Conservation (phyloP, 306 rosid genomes). For the Malus orientalis region DNA sequence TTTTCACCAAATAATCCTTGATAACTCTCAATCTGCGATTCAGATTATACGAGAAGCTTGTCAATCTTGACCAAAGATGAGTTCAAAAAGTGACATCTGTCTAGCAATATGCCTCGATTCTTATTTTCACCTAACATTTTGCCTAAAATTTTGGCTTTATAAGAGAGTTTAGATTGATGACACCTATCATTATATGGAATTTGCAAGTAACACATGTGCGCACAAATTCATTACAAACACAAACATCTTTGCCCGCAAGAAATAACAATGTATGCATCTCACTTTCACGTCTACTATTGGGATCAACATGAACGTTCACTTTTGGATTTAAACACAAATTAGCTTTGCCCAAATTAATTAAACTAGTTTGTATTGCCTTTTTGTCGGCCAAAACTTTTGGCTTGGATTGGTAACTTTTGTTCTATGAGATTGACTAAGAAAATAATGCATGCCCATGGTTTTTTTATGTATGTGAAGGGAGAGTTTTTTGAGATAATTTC, state of each 20-base stretch:
- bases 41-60: background rate
- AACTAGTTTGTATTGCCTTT: background rate
- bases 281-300: background rate
- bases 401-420: background rate
- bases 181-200: conserved; percentile 12
- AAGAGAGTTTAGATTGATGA: conserved; percentile 1
- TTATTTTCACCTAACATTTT: conserved; percentile 26
- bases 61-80: conserved; percentile 10
- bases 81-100: conserved; percentile 35
- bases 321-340: background rate
- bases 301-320: background rate
- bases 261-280: background rate
- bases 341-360: background rate
- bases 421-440: background rate
- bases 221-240: background rate
- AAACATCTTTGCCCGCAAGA: conserved; percentile 8
- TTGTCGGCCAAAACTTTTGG: background rate
- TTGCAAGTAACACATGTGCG: background rate
- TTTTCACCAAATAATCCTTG: background rate
- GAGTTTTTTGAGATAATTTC: no score
- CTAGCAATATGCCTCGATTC: conserved; percentile 22
- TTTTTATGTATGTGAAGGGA: background rate
- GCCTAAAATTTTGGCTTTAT: conserved; percentile 58
- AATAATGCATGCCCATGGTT: background rate
- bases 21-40: background rate